Evolutionary conservation across 768 basidiomycete genomes (phyloP).

Genomic region (Tylopilus vinaceipallidus): DNA sequence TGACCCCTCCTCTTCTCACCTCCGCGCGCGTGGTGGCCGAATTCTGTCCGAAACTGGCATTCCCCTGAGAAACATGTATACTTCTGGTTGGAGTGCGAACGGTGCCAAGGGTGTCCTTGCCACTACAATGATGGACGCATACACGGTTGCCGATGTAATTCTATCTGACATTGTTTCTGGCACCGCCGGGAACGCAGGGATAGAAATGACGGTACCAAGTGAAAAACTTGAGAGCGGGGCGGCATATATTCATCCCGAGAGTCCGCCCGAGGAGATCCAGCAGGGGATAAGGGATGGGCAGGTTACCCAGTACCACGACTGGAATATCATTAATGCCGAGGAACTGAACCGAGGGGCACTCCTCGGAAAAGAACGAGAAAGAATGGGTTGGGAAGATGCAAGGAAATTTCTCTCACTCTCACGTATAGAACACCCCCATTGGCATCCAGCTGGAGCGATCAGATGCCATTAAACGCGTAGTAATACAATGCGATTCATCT

Average conservation of each 20-base stretch:
- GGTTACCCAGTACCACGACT: slow-evolving; percentile 67
- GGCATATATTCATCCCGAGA: slow-evolving; percentile 44
- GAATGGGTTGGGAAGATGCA: slow-evolving; percentile 70
- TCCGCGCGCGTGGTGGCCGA: slow-evolving; percentile 53
- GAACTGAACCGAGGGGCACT: slow-evolving; percentile 60
- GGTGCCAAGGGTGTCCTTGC: slow-evolving; percentile 93
- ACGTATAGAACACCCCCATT: slow-evolving; percentile 9
- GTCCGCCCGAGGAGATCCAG: slow-evolving; percentile 47
- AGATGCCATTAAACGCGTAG: slow-evolving; percentile 2
- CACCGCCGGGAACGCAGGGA: slow-evolving; percentile 16
- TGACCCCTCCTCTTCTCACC: slow-evolving; percentile 52
- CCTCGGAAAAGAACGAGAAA: slow-evolving; percentile 69
- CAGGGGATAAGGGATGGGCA: slow-evolving; percentile 38
- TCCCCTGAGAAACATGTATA: slow-evolving; percentile 67
- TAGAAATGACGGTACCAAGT: slow-evolving; percentile 3
- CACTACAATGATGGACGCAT: slow-evolving; percentile 90
- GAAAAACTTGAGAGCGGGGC: slow-evolving; percentile 8
- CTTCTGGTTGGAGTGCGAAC: slow-evolving; percentile 89
- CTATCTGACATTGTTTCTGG: slow-evolving; percentile 49
- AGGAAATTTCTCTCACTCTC: slow-evolving; percentile 27
- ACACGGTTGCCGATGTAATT: slow-evolving; percentile 71
- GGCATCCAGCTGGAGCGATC: neutral
- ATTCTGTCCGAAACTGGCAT: slow-evolving; percentile 41
- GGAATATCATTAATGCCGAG: slow-evolving; percentile 71
- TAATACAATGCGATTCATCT: slow-evolving; percentile 12